Evolutionary conservation across 129 eudicot genomes (phyloP).

Genomic region (Arctium lappa): DNA sequence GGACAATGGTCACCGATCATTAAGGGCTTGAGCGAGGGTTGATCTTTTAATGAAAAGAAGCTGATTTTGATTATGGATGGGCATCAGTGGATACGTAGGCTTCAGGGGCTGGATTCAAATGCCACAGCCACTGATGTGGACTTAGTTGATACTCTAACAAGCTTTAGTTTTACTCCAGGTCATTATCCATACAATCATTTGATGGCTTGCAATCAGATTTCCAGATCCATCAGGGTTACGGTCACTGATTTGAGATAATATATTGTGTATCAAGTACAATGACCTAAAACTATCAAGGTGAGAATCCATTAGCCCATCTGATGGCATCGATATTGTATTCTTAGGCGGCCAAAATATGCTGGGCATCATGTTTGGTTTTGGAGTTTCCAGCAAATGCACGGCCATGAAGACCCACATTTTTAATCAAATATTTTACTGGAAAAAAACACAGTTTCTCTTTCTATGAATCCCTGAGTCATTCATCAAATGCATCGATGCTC

Average conservation of each 20-base stretch:
- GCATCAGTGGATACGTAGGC: background rate
- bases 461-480: background rate
- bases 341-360: background rate
- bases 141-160: too few species aligned
- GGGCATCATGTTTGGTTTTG: background rate
- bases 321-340: background rate
- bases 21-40: background rate
- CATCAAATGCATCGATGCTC: background rate
- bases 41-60: background rate
- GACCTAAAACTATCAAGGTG: background rate
- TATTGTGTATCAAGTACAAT: background rate
- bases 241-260: background rate
- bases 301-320: background rate
- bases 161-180: too few species aligned
- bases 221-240: background rate
- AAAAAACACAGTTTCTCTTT: background rate
- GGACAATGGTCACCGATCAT: background rate
- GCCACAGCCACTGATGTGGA: background rate
- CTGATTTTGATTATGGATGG: background rate
- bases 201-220: too few species aligned
- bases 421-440: background rate
- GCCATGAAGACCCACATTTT: background rate
- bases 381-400: background rate
- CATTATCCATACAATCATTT: too few species aligned
- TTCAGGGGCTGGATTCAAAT: background rate